Conservation (phyloP, 23 red algal species). For the Gracilaria vermiculophylla region DNA sequence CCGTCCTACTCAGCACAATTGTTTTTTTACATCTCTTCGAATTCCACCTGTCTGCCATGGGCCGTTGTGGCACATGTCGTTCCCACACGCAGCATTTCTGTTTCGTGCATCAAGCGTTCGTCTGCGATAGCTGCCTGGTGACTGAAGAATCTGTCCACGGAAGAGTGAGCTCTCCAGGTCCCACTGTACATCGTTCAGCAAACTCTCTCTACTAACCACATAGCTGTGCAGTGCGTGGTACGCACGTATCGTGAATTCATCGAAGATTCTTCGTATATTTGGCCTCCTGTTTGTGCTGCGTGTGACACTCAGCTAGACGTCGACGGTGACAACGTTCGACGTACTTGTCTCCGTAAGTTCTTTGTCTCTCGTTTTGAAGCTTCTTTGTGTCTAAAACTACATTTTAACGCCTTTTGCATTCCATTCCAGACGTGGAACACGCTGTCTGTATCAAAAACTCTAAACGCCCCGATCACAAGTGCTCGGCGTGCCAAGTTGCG, state of each 20-base stretch:
- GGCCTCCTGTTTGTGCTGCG: constrained; percentile 15
- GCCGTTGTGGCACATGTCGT: constrained; percentile 21
- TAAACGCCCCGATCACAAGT: not conserved
- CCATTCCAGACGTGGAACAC: constrained; percentile 28
- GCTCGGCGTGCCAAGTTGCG: not conserved
- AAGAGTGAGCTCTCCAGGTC: constrained; percentile 11
- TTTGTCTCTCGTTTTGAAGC: not conserved
- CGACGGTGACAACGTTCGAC: constrained; percentile 37
- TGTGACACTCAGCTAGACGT: constrained; percentile 2
- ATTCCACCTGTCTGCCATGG: not conserved
- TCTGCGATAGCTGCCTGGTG: constrained; percentile 26
- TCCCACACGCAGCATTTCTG: constrained; percentile 41
- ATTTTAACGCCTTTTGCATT: not conserved
- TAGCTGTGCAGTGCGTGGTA: constrained; percentile 21
- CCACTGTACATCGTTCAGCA: not conserved
- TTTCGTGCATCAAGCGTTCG: constrained; percentile 48
- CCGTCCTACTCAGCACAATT: not conserved
- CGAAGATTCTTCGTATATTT: constrained; percentile 23
- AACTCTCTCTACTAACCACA: not conserved
- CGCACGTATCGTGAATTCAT: constrained; percentile 33
- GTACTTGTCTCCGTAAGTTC: constrained; percentile 37
- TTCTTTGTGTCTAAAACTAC: not conserved
- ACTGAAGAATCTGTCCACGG: not conserved
- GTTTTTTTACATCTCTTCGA: not conserved
- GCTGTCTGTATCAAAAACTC: constrained; percentile 26